Evolutionary conservation across 2,329 filamentous ascomycete genomes (phyloP), one percentile per base, ranked within the genome.

Genomic region (Periconia macrospinosa): DNA sequence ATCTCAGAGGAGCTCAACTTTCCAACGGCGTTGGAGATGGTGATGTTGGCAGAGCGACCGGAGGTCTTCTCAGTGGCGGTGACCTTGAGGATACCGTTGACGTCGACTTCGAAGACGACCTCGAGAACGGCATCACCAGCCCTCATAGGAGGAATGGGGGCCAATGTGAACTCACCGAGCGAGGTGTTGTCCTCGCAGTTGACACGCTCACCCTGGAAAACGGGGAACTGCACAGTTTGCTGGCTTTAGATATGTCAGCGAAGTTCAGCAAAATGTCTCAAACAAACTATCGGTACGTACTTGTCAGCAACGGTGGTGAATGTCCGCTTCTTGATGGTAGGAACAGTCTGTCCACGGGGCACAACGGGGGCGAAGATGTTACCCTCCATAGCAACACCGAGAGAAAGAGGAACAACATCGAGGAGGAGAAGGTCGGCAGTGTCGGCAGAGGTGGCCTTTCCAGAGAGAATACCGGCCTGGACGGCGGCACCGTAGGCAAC

Each of bases 31-130:
- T 99, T 99, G 80, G 91, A 91, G 81, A 99, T 99, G 76, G 94
- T 99, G 79, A 99, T 99, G 87, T 99, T 99, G 80, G 94, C 94
- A 74, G 85, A 94, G 77, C 94, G 92, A 72, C 94, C 94, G 33
- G 94, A 96, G 68, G 91, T 93, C 88, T 99, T 99, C 86, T 99
- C 94, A 45, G 93, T 97, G 66, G 94, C 94, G 60, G 93, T 97
- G 72, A 97, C 94, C 88, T 99, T 99, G 65, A 99, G 88, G 77
- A 97, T 96, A 88, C 94, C 94, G 84, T 99, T 99, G 85, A 97
- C 94, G 69, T 99, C 94, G 74, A 99, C 94, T 83, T 99, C 94
- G 81, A 99, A 97, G 77, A 97, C 92, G 68, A 93, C 90, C 82
- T 99, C 94, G 44, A 99, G 89, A 64, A 96, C 92, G 67, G 94